Base-by-base conservation (phyloP, 805 yeast genomes). In the Starmerella floris region DNA sequence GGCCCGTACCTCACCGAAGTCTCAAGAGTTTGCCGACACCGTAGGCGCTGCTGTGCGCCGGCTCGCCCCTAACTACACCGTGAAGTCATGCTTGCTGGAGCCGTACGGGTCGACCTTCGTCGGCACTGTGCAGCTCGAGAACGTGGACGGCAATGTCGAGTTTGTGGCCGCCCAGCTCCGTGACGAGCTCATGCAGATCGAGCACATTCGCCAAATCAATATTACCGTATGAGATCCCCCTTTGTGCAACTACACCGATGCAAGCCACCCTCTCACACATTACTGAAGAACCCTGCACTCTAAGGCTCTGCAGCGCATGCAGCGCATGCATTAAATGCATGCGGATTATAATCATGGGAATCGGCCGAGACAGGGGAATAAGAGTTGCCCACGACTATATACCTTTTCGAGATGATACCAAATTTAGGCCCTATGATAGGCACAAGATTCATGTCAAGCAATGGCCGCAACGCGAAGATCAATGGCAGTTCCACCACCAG, bases 21-120 rank as follows among this genome's bases (percentile, higher is more conserved):
- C 20, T 26, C 45, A 44, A 15, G 45, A 47, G 35, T 40, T 54
- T 28, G 35, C 30, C 30, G 31, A 23, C 11, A 9, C 4, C 5
- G 36, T 21, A 10, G 19, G 35, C 15, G 33, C 30, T 15, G 52
- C 54, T 2, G 21, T 30, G 16, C 31, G 33, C 5, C 37, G 31
- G 13, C 37, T 53, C 4, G 51, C 49, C 8, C 51, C 56, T 1
- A 6, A 13, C 5, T 50, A 48, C 31, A 21, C 41, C 15, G 35
- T 54, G 13, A 44, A 21, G 20, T 32, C 35, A n/a, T 41, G 49
- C 28, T 36, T 32, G 10, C 46, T 54, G 19, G 54, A 49, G 41
- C 54, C 56, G 17, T 52, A 52, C 32, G 58, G 58, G 16, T 48
- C 57, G 11, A 51, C 54, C 3, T 53, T 42, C 22, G 54, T 50